Evolutionary conservation across 345 rosid genomes (phyloP).

Genomic region (Atalantia buxifolia): DNA sequence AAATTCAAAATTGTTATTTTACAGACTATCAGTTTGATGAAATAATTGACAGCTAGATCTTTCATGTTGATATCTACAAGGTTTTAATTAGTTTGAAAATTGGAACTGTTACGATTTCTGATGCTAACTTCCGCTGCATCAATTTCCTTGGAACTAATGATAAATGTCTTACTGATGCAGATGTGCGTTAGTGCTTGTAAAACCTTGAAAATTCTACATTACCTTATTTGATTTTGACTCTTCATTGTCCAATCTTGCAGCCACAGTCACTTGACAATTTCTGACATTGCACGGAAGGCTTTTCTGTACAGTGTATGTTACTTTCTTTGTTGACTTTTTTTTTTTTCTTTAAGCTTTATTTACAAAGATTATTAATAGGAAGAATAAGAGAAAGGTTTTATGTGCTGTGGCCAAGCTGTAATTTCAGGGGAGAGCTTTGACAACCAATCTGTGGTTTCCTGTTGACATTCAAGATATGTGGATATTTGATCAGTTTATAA

Average conservation of each 20-base stretch:
- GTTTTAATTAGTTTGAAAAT: not conserved
- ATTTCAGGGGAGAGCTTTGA: not conserved
- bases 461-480: not conserved
- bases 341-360: not conserved
- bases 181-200: not conserved
- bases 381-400: not conserved
- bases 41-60: not conserved
- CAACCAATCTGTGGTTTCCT: not conserved
- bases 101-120: conserved; percentile 1
- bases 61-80: conserved; percentile 5
- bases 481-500: not conserved
- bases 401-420: not conserved
- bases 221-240: not conserved
- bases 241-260: conserved; percentile 41
- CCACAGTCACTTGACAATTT: conserved; percentile 75
- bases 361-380: not conserved
- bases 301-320: conserved; percentile 86
- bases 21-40: not conserved
- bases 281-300: conserved; percentile 98
- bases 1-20: conserved; percentile 19
- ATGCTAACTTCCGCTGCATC: no score
- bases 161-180: not conserved
- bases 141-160: not conserved
- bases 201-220: not conserved
- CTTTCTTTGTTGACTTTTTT: conserved; percentile 13